Base-by-base conservation (phyloP, 805 yeast species). In the Debaryomyces maramus region DNA sequence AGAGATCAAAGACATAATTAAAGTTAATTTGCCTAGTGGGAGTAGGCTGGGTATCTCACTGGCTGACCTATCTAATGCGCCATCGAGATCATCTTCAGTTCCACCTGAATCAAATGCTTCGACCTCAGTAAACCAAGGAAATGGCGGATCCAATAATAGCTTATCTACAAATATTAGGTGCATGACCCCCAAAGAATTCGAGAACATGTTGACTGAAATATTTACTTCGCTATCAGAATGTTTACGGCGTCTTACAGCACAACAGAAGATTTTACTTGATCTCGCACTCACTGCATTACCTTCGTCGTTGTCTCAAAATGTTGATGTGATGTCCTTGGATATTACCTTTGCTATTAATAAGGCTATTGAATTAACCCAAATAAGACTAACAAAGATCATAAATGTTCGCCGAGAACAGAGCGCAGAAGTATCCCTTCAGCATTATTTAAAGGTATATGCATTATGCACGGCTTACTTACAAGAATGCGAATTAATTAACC, bases 401-500 rank as follows among this genome's bases (percentile, higher is more conserved):
- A 77, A 78, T 39, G 95, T 87, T 5, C 73, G 98, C 46, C 78
- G 83, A 55, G 88, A 84, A 31, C 79, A 85, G 46, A 80, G 79
- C 10, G 76, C 87, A 0, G 73, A 70, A 28, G 58, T 82, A 16
- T 60, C 83, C 3, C 67, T 78, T 6, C 73, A 75, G n/a, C 77
- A 73, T 47, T 90, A 89, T 62, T 53, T 87, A 34, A 67, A 80
- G 43, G 73, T 88, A 37, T 88, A 81, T 59, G 70, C 84, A 3
- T 65, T 85, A 10, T 79, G 81, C 40, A 77, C 83, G 0, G 70
- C 83, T 16, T 90, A 90, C 56, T 68, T 89, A 30, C 78, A 77
- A 34, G 96, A 88, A 54, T 87, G 96, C 58, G 98, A 93, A 59
- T 71, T 80, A 10, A 76, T 90, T 4, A 81, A 88, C 39, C 75